phyloP scores from a whole-genome alignment of 768 basidiomycete genomes.

The Hysterangium stoloniferum region DNA sequence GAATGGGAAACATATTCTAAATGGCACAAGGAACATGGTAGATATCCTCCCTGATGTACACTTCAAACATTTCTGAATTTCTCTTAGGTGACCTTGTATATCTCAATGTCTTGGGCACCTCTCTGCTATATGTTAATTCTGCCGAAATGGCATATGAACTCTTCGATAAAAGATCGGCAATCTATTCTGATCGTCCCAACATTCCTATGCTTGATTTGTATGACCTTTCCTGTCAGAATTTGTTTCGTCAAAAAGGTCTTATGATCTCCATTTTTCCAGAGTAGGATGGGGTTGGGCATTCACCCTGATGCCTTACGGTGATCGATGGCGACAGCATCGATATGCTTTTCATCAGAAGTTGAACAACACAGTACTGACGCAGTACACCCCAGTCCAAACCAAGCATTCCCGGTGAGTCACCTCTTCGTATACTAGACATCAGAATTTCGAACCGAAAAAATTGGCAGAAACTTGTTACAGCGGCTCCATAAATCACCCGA shows the following conservation, averaged over 20 bases:
- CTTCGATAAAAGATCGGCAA: not conserved
- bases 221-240: too few relatives aligned
- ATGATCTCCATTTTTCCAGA: not conserved
- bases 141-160: not conserved
- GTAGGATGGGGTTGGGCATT: not conserved
- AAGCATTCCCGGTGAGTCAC: conserved; percentile 20
- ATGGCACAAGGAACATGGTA: too few relatives aligned
- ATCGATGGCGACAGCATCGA: conserved; percentile 22
- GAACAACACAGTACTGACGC: conserved; percentile 21
- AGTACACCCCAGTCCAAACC: conserved; percentile 27
- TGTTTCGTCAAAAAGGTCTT: not conserved
- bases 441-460: too few relatives aligned
- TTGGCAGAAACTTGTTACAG: conserved; percentile 18
- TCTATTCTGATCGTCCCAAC: conserved; percentile 1
- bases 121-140: not conserved
- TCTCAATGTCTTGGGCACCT: not conserved
- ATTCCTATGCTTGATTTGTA: conserved; percentile 3
- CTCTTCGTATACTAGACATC: not conserved
- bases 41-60: too few relatives aligned
- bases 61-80: too few relatives aligned
- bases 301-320: not conserved
- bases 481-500: conserved; percentile 22
- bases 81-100: not conserved
- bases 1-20: too few relatives aligned
- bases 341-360: conserved; percentile 30